Evolutionary conservation across 2,329 filamentous ascomycete species (phyloP).

Genomic region (Lasiodiplodia hormozganensis): DNA sequence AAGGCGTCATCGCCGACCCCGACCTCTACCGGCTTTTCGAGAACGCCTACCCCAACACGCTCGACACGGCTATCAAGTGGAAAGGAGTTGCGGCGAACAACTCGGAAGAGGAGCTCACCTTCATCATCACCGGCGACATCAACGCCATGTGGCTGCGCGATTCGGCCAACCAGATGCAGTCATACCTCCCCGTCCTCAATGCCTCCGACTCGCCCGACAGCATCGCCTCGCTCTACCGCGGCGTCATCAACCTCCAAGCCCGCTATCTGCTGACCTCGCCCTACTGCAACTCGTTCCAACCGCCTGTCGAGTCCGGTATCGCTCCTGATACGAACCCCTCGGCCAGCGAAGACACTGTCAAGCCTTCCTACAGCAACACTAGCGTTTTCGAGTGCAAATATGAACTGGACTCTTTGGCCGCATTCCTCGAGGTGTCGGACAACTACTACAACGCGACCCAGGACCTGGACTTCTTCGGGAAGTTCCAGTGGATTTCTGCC

Average conservation of each 20-base stretch:
- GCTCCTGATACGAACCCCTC: slow-evolving; percentile 47
- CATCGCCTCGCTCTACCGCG: slow-evolving; percentile 71
- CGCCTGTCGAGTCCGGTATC: slow-evolving; percentile 56
- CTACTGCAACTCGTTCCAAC: slow-evolving; percentile 62
- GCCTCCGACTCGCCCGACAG: slow-evolving; percentile 62
- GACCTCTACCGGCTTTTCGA: slow-evolving; percentile 75
- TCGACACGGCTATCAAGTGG: slow-evolving; percentile 77
- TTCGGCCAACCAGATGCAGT: slow-evolving; percentile 73
- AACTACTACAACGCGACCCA: slow-evolving; percentile 58
- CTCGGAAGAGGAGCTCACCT: slow-evolving; percentile 68
- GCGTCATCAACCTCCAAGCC: slow-evolving; percentile 74
- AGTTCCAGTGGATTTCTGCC: slow-evolving; percentile 56
- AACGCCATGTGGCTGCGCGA: slow-evolving; percentile 63
- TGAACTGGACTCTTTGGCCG: slow-evolving; percentile 60
- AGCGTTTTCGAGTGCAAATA: slow-evolving; percentile 62
- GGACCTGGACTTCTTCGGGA: slow-evolving; percentile 57
- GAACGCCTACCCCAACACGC: slow-evolving; percentile 76
- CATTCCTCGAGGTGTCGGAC: slow-evolving; percentile 57
- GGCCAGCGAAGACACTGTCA: slow-evolving; percentile 51
- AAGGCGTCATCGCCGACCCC: slow-evolving; percentile 52
- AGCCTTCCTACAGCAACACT: slow-evolving; percentile 50
- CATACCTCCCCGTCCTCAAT: slow-evolving; percentile 68
- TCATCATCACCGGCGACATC: slow-evolving; percentile 66
- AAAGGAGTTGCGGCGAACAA: slow-evolving; percentile 65
- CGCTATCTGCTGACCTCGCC: slow-evolving; percentile 69